Conservation (phyloP, 306 rosid species). For the Sicyos edulis region DNA sequence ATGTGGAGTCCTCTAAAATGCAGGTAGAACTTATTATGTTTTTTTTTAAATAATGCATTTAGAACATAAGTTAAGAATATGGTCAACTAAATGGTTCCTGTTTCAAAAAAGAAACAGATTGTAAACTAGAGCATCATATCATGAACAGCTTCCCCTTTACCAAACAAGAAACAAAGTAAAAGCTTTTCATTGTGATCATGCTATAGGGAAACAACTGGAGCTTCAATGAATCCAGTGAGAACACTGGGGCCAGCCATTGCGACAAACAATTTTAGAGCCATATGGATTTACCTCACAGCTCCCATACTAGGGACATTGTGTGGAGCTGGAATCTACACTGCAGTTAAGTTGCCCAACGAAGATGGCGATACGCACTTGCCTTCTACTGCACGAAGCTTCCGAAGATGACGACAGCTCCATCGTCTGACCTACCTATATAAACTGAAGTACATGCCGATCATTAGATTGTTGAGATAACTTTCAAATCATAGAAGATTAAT, state of each 20-base stretch:
- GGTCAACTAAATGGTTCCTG: background rate
- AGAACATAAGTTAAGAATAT: background rate
- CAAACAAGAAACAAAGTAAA: background rate
- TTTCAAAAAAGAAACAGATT: background rate
- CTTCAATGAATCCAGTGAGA: conserved; percentile 86
- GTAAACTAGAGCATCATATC: background rate
- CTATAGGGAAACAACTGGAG: conserved; percentile 65
- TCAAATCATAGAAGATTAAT: background rate
- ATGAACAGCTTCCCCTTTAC: background rate
- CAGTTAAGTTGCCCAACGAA: conserved; percentile 60
- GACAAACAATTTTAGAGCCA: conserved; percentile 63
- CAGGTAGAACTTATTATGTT: background rate
- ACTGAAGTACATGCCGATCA: background rate
- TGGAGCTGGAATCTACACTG: conserved; percentile 72
- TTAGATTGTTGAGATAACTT: background rate
- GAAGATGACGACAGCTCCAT: conserved; percentile 38
- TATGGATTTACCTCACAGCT: conserved; percentile 78
- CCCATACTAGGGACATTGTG: conserved; percentile 74
- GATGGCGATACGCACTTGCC: conserved; percentile 30
- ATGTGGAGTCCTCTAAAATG: background rate
- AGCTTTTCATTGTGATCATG: background rate
- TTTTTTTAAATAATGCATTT: background rate
- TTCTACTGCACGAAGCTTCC: conserved; percentile 45
- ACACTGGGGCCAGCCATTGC: conserved; percentile 85
- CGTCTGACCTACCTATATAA: conserved; percentile 15